phyloP scores from a whole-genome alignment of 2,329 filamentous ascomycete species.

The Talaromyces marneffei region DNA sequence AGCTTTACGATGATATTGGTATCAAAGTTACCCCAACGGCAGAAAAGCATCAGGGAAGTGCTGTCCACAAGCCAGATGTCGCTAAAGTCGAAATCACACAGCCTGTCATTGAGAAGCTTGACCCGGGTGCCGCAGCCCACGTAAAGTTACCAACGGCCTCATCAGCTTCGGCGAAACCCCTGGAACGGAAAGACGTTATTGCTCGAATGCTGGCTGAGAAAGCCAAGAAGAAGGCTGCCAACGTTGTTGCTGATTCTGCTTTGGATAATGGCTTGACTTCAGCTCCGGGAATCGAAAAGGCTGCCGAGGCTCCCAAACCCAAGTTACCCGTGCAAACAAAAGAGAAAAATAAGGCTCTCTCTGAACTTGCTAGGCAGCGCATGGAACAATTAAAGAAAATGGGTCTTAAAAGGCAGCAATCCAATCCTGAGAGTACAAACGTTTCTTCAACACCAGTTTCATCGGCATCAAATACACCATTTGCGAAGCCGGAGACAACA shows the following conservation, averaged over 20 bases:
- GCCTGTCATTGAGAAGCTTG: not conserved
- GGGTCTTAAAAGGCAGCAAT: conserved; percentile 35
- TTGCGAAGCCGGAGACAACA: not conserved
- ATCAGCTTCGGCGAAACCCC: conserved; percentile 34
- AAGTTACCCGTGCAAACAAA: conserved; percentile 17
- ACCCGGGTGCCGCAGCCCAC: not conserved
- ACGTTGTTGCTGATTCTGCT: not conserved
- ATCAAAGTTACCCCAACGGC: conserved; percentile 39
- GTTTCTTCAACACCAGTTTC: not conserved
- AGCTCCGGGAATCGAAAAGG: conserved; percentile 5
- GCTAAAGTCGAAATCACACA: not conserved
- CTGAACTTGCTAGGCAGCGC: conserved; percentile 69
- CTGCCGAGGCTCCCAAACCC: conserved; percentile 6
- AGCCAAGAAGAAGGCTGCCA: conserved; percentile 46
- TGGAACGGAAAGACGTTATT: conserved; percentile 70
- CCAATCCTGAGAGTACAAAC: not conserved
- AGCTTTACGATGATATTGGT: conserved; percentile 64
- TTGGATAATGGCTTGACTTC: not conserved
- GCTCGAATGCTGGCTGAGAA: conserved; percentile 70
- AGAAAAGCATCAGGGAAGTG: conserved; percentile 10
- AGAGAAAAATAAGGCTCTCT: conserved; percentile 56
- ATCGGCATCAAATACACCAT: not conserved
- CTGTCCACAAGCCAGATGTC: conserved; percentile 18
- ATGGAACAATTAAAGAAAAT: conserved; percentile 66
- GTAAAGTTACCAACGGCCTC: not conserved